These are phyloP conservation scores for Penicillium polonicum DNA, from an alignment of 2,329 filamentous ascomycete genomes.

Conservation along the genomic window DNA sequence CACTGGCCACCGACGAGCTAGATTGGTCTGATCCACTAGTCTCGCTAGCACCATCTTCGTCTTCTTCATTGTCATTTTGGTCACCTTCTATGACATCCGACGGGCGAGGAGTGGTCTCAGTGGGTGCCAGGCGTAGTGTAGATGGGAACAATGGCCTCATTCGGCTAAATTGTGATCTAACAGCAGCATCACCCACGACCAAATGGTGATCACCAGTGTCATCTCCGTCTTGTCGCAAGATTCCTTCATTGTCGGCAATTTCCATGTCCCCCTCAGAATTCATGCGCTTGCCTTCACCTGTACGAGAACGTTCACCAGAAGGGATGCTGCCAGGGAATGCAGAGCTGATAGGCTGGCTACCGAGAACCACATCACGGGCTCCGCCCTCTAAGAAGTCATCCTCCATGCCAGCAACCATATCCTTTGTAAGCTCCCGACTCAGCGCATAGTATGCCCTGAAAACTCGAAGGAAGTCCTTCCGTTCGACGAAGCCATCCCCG, in stretches of 20 bases:
- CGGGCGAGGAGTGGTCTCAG: slow-evolving; percentile 12
- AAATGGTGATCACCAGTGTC: slow-evolving; percentile 62
- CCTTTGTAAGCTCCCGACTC: slow-evolving; percentile 83
- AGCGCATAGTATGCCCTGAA: slow-evolving; percentile 91
- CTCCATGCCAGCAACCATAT: slow-evolving; percentile 74
- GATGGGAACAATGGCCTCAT: slow-evolving; percentile 36
- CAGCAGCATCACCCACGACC: slow-evolving; percentile 54
- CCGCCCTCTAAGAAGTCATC: slow-evolving; percentile 75
- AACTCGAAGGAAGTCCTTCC: slow-evolving; percentile 85
- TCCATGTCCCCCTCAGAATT: slow-evolving; percentile 64
- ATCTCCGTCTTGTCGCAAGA: slow-evolving; percentile 59
- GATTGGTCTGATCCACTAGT: slow-evolving; percentile 24
- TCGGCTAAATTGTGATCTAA: slow-evolving; percentile 37
- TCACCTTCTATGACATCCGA: slow-evolving; percentile 6
- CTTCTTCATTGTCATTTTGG: slow-evolving; percentile 19
- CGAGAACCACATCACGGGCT: slow-evolving; percentile 71
- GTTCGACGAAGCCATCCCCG: slow-evolving; percentile 77
- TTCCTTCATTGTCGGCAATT: slow-evolving; percentile 59
- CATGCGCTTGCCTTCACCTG: slow-evolving; percentile 65
- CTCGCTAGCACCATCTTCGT: slow-evolving; percentile 24
- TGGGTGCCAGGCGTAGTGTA: slow-evolving; percentile 25
- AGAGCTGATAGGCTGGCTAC: slow-evolving; percentile 75
- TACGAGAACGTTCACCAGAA: slow-evolving; percentile 59
- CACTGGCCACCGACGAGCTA: slow-evolving; percentile 30
- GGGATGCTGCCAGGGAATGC: slow-evolving; percentile 71